Evolutionary conservation across 2,329 filamentous ascomycete genomes (phyloP).

Genomic region (Fusarium proliferatum): DNA sequence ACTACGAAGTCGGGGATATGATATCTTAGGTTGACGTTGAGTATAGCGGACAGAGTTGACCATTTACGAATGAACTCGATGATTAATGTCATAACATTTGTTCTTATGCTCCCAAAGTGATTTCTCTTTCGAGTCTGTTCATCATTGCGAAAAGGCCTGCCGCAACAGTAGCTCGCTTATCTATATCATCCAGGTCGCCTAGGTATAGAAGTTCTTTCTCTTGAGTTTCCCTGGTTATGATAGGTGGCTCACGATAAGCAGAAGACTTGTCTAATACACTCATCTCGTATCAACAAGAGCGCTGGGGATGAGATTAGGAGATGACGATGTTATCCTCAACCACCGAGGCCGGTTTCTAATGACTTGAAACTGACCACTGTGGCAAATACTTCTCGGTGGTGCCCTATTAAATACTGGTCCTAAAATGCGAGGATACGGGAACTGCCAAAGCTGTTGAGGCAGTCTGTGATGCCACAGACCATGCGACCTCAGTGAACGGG

Average conservation of each 20-base stretch:
- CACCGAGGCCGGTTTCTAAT: background rate
- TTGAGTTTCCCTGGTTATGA: background rate
- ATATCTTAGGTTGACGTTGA: background rate
- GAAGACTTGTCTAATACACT: background rate
- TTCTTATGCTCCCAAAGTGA: background rate
- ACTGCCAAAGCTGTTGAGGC: background rate
- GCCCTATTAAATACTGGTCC: too few relatives aligned
- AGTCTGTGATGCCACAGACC: background rate
- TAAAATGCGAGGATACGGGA: background rate
- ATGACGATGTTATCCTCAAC: too few relatives aligned
- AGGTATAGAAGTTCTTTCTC: background rate
- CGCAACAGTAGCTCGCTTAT: background rate
- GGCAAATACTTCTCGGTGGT: background rate
- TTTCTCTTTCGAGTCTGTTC: background rate
- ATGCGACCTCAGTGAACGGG: background rate
- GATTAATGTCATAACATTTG: background rate
- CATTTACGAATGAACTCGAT: background rate
- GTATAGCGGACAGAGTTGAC: background rate
- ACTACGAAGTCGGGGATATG: background rate
- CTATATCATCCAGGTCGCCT: background rate
- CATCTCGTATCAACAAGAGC: background rate
- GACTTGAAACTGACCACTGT: background rate
- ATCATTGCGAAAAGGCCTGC: background rate
- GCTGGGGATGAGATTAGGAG: background rate
- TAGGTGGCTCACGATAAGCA: background rate